These are phyloP conservation scores for Salix brachista DNA, from an alignment of 345 rosid genomes.

Conservation along the genomic window DNA sequence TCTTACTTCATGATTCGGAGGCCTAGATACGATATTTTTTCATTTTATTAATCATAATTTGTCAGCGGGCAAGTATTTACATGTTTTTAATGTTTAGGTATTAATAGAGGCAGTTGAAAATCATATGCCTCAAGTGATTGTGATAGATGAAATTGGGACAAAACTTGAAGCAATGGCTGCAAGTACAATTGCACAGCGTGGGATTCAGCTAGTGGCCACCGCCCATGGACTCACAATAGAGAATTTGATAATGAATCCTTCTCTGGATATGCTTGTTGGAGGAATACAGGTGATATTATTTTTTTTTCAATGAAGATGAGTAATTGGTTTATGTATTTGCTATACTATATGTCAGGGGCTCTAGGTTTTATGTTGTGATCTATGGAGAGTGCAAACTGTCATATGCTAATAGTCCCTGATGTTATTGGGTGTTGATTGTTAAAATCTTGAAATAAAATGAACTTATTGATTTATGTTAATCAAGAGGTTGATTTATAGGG, in stretches of 20 bases:
- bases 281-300: slow-evolving; percentile 63
- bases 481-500: too few species aligned
- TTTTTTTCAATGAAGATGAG: neutral
- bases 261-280: slow-evolving; percentile 84
- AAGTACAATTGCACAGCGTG: slow-evolving; percentile 93
- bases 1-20: neutral
- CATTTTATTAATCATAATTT: neutral
- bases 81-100: slow-evolving; percentile 43
- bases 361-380: too few species aligned
- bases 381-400: too few species aligned
- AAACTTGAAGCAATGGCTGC: slow-evolving; percentile 95
- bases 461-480: too few species aligned
- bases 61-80: neutral
- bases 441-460: too few species aligned
- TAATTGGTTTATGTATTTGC: neutral
- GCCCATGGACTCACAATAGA: slow-evolving; percentile 85
- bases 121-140: slow-evolving; percentile 95
- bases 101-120: slow-evolving; percentile 88
- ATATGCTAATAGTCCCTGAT: too few species aligned
- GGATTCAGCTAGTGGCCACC: slow-evolving; percentile 90
- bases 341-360: too few species aligned
- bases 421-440: too few species aligned
- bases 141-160: slow-evolving; percentile 94
- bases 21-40: neutral
- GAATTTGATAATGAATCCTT: slow-evolving; percentile 87